A percentile compares a stretch with the other conserved stretches of the same genome.
Evolutionary conservation across 805 yeast species (phyloP).

Genomic region (Yamadazyma takamatsuzukensis): DNA sequence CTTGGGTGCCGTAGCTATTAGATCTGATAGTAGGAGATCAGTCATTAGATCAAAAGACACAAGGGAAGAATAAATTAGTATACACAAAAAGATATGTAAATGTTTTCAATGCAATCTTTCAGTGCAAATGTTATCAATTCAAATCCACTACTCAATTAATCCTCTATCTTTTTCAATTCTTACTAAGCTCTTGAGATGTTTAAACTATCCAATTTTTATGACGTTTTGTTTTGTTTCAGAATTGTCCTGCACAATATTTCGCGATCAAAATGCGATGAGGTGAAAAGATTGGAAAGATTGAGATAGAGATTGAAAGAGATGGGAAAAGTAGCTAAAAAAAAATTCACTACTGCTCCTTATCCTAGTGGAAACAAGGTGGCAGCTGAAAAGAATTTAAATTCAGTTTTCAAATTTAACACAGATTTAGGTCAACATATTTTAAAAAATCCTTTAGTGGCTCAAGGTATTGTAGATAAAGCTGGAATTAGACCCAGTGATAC

Average conservation of each 20-base stretch:
- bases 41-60: constrained; percentile 5
- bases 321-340: constrained; percentile 67
- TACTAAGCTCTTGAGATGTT: no score
- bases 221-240: no score
- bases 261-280: no score
- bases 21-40: constrained; percentile 13
- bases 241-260: no score
- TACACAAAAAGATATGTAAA: no score
- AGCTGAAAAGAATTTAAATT: constrained; percentile 66
- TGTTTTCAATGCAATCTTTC: neutral
- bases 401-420: constrained; percentile 95
- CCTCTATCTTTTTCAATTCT: no score
- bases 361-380: constrained; percentile 54
- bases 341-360: constrained; percentile 44
- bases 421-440: constrained; percentile 95
- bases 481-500: constrained; percentile 86
- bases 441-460: constrained; percentile 94
- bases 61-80: no score
- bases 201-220: no score
- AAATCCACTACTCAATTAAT: no score
- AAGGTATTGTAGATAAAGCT: constrained; percentile 97
- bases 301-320: constrained; percentile 21
- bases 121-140: neutral
- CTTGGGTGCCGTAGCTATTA: constrained; percentile 16
- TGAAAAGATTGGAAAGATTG: no score